Evolutionary conservation across 768 basidiomycete genomes (phyloP).

Genomic region (Boletus insuetus): DNA sequence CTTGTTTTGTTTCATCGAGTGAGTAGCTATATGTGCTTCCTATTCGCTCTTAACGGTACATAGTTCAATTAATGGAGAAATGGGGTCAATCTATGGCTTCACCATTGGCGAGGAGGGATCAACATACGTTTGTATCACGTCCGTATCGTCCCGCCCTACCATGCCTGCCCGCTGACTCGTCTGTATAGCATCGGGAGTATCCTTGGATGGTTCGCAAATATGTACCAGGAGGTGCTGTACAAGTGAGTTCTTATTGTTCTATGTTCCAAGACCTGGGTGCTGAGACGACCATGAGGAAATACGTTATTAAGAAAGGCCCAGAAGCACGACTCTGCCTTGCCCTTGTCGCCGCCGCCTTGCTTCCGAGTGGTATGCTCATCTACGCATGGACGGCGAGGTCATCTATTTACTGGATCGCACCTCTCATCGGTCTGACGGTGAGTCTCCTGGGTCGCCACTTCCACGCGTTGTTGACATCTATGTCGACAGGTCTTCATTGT

Average conservation of each 20-base stretch:
- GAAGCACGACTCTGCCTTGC: constrained; percentile 64
- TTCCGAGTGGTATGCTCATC: constrained; percentile 65
- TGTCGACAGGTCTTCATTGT: constrained; percentile 45
- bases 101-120: constrained; percentile 57
- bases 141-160: constrained; percentile 13
- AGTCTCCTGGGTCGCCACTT: neutral
- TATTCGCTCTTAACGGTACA: neutral
- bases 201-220: constrained; percentile 44
- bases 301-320: constrained; percentile 34
- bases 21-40: constrained; percentile 6
- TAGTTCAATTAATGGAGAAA: constrained; percentile 58
- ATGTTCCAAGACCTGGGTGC: neutral
- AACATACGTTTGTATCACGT: constrained; percentile 58
- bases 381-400: constrained; percentile 67
- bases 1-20: constrained; percentile 66
- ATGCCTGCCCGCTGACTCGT: neutral
- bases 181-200: constrained; percentile 50
- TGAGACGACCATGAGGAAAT: constrained; percentile 22
- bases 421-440: constrained; percentile 27
- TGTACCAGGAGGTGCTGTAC: constrained; percentile 51
- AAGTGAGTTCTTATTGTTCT: constrained; percentile 32
- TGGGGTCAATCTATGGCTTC: constrained; percentile 57
- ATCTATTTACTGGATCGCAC: constrained; percentile 56
- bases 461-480: constrained; percentile 1
- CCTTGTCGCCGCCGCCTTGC: constrained; percentile 50